Evolutionary conservation across 2,329 filamentous ascomycete genomes (phyloP).

Genomic region (Penicillium sp.): DNA sequence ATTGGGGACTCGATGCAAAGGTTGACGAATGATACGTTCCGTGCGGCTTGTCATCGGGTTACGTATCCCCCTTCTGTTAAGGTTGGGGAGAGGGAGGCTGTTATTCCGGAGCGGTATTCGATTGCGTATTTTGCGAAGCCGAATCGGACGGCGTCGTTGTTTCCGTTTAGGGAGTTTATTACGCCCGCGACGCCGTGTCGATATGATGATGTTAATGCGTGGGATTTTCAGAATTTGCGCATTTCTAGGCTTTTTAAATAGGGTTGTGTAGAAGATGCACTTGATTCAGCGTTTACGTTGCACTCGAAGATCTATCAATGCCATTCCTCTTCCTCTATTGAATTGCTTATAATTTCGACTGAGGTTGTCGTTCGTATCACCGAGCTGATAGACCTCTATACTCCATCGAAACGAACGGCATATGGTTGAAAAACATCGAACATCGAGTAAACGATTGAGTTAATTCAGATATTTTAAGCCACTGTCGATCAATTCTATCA

Average conservation of each 20-base stretch:
- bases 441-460: too few species aligned
- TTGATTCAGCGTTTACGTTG: neutral
- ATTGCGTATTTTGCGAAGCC: slow-evolving; percentile 37
- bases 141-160: slow-evolving; percentile 21
- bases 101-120: slow-evolving; percentile 31
- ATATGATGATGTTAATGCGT: slow-evolving; percentile 24
- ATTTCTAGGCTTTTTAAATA: slow-evolving; percentile 18
- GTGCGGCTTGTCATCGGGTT: slow-evolving; percentile 51
- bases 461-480: too few species aligned
- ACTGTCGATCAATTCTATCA: neutral
- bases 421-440: too few species aligned
- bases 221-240: slow-evolving; percentile 26
- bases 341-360: too few species aligned
- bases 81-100: slow-evolving; percentile 13
- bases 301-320: neutral
- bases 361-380: too few species aligned
- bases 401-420: too few species aligned
- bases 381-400: too few species aligned
- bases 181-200: slow-evolving; percentile 17
- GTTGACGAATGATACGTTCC: slow-evolving; percentile 53
- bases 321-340: neutral
- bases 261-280: neutral
- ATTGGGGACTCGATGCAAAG: slow-evolving; percentile 57
- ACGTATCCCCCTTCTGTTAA: slow-evolving; percentile 19
- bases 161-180: slow-evolving; percentile 21